These are phyloP conservation scores for Psilocybe mexicana DNA, from an alignment of 1,284 basidiomycete species.

Conservation along the genomic window DNA sequence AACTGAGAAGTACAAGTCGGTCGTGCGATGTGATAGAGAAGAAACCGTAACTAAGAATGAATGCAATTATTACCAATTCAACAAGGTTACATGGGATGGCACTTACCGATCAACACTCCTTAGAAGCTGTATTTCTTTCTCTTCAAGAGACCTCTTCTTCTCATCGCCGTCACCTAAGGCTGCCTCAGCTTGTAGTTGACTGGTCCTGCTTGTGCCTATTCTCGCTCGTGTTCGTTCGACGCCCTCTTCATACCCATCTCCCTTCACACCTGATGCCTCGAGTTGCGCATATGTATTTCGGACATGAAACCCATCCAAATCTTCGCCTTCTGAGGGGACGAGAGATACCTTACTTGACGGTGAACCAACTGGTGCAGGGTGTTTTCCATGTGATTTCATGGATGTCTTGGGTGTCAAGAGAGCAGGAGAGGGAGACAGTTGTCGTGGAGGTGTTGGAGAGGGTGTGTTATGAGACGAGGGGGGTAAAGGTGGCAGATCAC, in stretches of 20 bases:
- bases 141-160: constrained; percentile 59
- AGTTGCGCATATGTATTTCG: constrained; percentile 88
- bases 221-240: constrained; percentile 92
- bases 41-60: constrained; percentile 78
- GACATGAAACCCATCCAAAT: constrained; percentile 84
- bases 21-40: constrained; percentile 77
- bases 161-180: constrained; percentile 58
- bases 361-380: constrained; percentile 22
- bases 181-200: constrained; percentile 54
- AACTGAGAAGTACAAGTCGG: constrained; percentile 68
- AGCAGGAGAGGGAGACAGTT: constrained; percentile 24
- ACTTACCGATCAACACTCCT: constrained; percentile 78
- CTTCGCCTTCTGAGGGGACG: constrained; percentile 74
- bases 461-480: constrained; percentile 33
- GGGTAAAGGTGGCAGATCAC: constrained; percentile 35
- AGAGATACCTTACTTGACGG: constrained; percentile 57
- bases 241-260: constrained; percentile 90
- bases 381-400: constrained; percentile 21
- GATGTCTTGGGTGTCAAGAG: constrained; percentile 26
- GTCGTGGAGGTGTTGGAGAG: constrained; percentile 35
- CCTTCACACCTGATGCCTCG: constrained; percentile 82
- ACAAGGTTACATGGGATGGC: constrained; percentile 6
- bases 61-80: constrained; percentile 16
- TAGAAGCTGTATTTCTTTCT: constrained; percentile 70
- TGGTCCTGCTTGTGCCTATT: constrained; percentile 58